A percentile compares a stretch with the other conserved stretches of the same genome.
phyloP scores from a whole-genome alignment of 495 filamentous ascomycete genomes.

The Neurospora intermedia region DNA sequence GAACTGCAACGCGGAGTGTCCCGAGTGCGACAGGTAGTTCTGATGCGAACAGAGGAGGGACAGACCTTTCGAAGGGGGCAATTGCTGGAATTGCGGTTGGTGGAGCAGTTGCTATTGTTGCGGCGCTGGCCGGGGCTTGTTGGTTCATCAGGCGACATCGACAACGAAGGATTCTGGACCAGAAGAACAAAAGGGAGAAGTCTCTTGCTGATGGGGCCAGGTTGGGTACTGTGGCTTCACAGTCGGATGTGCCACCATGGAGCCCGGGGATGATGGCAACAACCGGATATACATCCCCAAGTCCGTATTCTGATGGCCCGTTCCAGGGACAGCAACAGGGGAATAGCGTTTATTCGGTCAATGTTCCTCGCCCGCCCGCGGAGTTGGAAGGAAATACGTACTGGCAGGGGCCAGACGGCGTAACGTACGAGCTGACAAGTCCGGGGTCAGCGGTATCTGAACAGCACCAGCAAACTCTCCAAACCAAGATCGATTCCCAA shows the following conservation, averaged over 20 bases:
- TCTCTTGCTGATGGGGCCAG: not conserved
- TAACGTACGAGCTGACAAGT: conserved; percentile 9
- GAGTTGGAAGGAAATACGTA: not conserved
- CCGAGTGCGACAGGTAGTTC: conserved; percentile 1
- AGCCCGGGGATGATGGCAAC: not conserved
- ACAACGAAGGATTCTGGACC: not conserved
- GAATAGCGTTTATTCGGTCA: not conserved
- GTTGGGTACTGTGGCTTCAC: not conserved
- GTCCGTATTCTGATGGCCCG: not conserved
- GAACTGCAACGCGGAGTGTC: conserved; percentile 14
- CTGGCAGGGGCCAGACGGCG: conserved; percentile 6
- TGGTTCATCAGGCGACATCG: conserved; percentile 7
- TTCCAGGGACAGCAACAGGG: not conserved
- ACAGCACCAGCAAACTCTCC: not conserved
- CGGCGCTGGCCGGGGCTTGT: not conserved
- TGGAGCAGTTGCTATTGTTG: conserved; percentile 3
- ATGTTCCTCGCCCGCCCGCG: not conserved
- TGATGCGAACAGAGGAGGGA: not conserved
- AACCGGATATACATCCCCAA: not conserved
- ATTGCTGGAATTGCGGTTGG: conserved; percentile 21
- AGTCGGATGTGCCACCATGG: not conserved
- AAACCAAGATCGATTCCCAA: conserved; percentile 13
- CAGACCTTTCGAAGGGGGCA: conserved; percentile 14
- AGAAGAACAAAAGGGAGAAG: not conserved
- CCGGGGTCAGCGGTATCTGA: not conserved